A percentile compares a stretch with the other conserved stretches of the same genome.
Conservation (phyloP, 371 early-diverging fungal species). For the Mucor piriformis region DNA sequence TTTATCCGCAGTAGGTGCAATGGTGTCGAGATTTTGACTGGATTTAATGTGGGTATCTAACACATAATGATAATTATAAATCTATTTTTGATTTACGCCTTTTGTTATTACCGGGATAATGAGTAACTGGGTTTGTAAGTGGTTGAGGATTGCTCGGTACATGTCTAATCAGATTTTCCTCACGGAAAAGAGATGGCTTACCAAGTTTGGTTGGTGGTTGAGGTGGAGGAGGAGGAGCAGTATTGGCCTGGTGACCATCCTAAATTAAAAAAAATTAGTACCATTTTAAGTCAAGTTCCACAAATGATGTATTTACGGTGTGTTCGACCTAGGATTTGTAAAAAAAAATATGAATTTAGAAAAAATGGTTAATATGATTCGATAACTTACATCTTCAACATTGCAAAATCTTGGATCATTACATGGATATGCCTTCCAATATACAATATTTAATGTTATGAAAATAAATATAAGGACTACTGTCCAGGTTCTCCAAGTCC, state of each 20-base stretch:
- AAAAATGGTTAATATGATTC: too few species aligned
- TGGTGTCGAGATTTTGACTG: conserved; percentile 26
- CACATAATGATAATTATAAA: neutral
- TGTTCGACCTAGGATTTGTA: neutral
- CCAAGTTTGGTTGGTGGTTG: conserved; percentile 1
- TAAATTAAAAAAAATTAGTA: neutral
- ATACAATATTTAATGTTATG: conserved; percentile 19
- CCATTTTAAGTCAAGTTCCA: too few species aligned
- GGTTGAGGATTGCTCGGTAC: conserved; percentile 17
- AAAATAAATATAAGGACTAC: conserved; percentile 15
- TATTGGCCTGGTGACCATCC: neutral
- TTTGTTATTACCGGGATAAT: conserved; percentile 26
- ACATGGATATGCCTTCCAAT: conserved; percentile 23
- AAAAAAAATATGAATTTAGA: neutral
- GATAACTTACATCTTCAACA: conserved; percentile 6
- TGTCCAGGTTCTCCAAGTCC: conserved; percentile 25
- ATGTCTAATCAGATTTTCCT: conserved; percentile 11
- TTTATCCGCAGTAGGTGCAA: conserved; percentile 42
- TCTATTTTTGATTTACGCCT: neutral
- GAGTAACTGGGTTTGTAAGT: conserved; percentile 20
- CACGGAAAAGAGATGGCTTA: conserved; percentile 8
- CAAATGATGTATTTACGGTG: neutral
- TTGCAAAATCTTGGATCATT: conserved; percentile 20
- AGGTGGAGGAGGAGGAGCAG: conserved; percentile 3
- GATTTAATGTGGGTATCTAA: conserved; percentile 28